Conservation (phyloP, 2,329 filamentous ascomycete species). For the Monilinia fructicola region DNA sequence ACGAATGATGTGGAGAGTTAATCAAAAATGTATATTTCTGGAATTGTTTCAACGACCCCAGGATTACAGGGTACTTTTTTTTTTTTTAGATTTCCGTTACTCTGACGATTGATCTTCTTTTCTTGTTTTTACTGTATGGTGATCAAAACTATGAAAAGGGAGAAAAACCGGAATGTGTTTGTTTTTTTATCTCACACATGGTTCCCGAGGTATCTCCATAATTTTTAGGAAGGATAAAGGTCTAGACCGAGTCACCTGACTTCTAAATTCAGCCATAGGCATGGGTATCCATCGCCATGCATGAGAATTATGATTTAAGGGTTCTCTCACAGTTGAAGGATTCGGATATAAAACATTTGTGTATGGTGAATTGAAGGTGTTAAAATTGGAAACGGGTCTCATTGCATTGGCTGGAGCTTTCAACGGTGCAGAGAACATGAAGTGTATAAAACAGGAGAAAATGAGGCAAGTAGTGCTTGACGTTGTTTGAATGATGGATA, state of each 20-base stretch:
- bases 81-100: background rate
- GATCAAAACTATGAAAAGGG: background rate
- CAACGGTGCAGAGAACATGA: background rate
- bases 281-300: background rate
- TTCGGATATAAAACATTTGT: background rate
- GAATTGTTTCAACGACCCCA: background rate
- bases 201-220: background rate
- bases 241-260: conserved; percentile 10
- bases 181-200: background rate
- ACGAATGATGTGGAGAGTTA: background rate
- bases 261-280: background rate
- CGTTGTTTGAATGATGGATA: background rate
- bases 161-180: conserved; percentile 3
- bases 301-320: background rate
- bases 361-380: no score
- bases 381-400: background rate
- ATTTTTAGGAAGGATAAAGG: background rate
- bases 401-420: background rate
- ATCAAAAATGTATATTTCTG: conserved; percentile 7
- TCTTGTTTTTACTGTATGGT: background rate
- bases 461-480: background rate
- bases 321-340: background rate
- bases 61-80: background rate
- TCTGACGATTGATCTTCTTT: conserved; percentile 9
- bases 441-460: background rate